Percentiles rank a stretch among this genome's conserved stretches.
Conservation (phyloP, 257 asterid genomes). For the Plantago ovata region DNA sequence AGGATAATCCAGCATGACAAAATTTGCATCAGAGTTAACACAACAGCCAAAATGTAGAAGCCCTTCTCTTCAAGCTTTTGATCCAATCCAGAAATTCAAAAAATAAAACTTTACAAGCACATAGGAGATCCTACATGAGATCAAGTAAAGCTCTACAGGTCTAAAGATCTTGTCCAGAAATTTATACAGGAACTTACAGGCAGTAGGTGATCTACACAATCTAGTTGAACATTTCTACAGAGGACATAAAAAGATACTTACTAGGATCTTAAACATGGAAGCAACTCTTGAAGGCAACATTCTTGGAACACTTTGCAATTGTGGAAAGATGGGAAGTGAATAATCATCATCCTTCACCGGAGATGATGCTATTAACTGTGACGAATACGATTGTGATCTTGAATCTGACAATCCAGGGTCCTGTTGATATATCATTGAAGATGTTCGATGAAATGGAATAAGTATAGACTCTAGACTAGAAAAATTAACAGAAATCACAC, state of each 20-base stretch:
- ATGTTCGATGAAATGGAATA: slow-evolving; percentile 15
- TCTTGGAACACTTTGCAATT: slow-evolving; percentile 66
- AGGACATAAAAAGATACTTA: slow-evolving; percentile 31
- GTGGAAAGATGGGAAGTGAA: slow-evolving; percentile 65
- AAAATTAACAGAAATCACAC: slow-evolving; percentile 8
- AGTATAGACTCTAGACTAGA: slow-evolving; percentile 12
- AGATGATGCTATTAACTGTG: slow-evolving; percentile 64
- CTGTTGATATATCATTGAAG: slow-evolving; percentile 37
- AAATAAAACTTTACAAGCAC: neutral
- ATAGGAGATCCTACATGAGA: neutral
- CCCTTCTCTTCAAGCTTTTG: too few relatives aligned
- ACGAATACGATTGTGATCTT: slow-evolving; percentile 54
- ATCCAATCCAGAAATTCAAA: neutral
- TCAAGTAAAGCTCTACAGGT: slow-evolving; percentile 14
- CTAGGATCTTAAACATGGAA: slow-evolving; percentile 87
- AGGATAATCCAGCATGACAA: too few relatives aligned
- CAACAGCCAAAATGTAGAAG: too few relatives aligned
- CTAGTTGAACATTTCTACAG: slow-evolving; percentile 7
- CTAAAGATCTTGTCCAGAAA: slow-evolving; percentile 11
- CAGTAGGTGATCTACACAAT: slow-evolving; percentile 13
- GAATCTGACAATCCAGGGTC: slow-evolving; percentile 67
- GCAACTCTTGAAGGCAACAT: slow-evolving; percentile 75
- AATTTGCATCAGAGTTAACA: too few relatives aligned
- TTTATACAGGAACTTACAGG: slow-evolving; percentile 8
- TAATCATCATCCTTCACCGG: slow-evolving; percentile 39